These are phyloP conservation scores for Epichloe baconii DNA, from an alignment of 2,329 filamentous ascomycete genomes.

Conservation along the genomic window DNA sequence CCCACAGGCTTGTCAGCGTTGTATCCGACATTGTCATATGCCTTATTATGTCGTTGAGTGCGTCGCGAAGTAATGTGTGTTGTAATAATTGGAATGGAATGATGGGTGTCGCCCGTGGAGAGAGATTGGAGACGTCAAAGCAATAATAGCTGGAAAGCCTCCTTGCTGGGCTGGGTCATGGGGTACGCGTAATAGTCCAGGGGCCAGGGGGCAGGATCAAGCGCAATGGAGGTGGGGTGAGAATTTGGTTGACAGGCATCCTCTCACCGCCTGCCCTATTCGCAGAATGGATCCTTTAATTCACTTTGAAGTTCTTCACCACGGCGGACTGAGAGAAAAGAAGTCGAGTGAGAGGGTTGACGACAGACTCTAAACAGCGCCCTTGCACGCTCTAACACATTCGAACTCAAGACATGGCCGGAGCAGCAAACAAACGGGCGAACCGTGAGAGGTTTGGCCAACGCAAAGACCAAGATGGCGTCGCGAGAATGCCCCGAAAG, in stretches of 20 bases:
- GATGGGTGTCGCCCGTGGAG: background rate
- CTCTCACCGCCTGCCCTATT: slow-evolving; percentile 9
- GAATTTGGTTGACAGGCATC: background rate
- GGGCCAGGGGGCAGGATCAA: background rate
- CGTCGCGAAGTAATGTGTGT: background rate
- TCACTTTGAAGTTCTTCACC: background rate
- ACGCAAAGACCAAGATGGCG: slow-evolving; percentile 35
- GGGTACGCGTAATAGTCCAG: background rate
- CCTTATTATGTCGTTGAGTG: background rate
- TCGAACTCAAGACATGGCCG: slow-evolving; percentile 12
- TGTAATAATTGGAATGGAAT: background rate
- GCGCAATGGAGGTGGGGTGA: too few species aligned
- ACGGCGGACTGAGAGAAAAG: background rate
- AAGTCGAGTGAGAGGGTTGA: background rate
- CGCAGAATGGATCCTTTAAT: background rate
- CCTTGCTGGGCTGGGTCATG: background rate
- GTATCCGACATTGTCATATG: slow-evolving; percentile 14
- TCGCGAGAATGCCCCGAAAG: slow-evolving; percentile 68
- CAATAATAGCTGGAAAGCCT: background rate
- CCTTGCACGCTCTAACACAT: background rate
- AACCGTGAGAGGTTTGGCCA: slow-evolving; percentile 55
- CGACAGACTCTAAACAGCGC: background rate
- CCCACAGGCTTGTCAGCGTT: slow-evolving; percentile 13
- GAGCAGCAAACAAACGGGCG: slow-evolving; percentile 39
- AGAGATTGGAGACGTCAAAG: background rate